Percentiles rank a stretch among this genome's conserved stretches.
Conservation (phyloP, 2,329 filamentous ascomycete species). For the Pseudogymnoascus sp. region DNA sequence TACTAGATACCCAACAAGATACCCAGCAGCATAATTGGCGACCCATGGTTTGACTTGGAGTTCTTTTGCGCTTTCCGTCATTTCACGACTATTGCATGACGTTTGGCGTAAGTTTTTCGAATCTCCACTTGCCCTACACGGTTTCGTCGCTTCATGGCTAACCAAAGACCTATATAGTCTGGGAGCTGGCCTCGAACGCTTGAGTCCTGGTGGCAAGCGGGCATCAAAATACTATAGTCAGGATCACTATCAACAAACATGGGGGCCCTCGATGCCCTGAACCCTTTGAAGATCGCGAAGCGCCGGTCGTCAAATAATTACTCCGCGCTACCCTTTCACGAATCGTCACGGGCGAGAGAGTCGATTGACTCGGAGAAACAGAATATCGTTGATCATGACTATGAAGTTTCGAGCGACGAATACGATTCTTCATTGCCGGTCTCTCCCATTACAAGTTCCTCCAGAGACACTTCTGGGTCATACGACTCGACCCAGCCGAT, state of each 20-base stretch:
- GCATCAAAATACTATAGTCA: not conserved
- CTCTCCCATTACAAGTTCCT: constrained; percentile 21
- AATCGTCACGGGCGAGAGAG: constrained; percentile 8
- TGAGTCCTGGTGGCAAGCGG: constrained; percentile 1
- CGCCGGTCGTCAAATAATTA: constrained; percentile 22
- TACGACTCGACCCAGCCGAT: constrained; percentile 25
- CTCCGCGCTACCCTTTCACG: constrained; percentile 11
- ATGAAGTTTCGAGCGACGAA: constrained; percentile 40
- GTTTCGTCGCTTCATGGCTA: not conserved
- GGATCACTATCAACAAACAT: constrained; percentile 29
- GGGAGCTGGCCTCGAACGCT: constrained; percentile 1
- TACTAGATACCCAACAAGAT: not conserved
- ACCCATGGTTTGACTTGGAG: not conserved
- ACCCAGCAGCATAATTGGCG: not conserved
- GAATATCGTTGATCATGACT: constrained; percentile 21
- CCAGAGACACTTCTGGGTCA: constrained; percentile 24
- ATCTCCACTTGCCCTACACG: not conserved
- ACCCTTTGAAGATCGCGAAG: constrained; percentile 32
- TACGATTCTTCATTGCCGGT: constrained; percentile 31
- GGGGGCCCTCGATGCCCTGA: constrained; percentile 39
- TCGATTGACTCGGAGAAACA: constrained; percentile 25
- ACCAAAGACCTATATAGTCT: constrained; percentile 5
- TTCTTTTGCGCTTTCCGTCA: constrained; percentile 2
- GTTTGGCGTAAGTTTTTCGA: constrained; percentile 1
- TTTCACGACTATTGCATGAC: not conserved